Base-by-base conservation (phyloP, 768 basidiomycete species). In the Rhodotorula taiwanensis region DNA sequence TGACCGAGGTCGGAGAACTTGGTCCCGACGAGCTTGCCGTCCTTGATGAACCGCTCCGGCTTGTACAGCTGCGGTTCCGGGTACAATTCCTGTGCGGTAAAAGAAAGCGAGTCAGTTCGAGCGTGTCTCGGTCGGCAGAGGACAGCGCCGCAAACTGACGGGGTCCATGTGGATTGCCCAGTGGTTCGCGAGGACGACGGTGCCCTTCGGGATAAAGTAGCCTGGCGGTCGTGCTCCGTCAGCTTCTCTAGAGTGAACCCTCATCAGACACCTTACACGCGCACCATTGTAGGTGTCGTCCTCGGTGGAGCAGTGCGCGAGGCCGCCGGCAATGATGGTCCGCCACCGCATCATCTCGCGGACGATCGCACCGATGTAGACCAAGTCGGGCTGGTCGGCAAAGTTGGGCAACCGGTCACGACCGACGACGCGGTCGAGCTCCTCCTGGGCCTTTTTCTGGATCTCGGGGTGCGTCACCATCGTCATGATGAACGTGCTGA, bases 401-500 rank as follows among this genome's bases (percentile, higher is more conserved):
- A 72, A 70, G n/a, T 34, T 44, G 41, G 72, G 72, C 20, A 72
- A 36, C 5, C 72, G 60, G 18, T 59, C 67, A 3, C 56, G 31
- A 33, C 72, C 72, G 43, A 72, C 60, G 31, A 70, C 66, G 16
- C 62, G 64, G 50, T 73, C 72, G 53, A 73, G 62, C 50, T 70
- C 70, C 18, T 39, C 62, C 50, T 70, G 69, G 18, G 65, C 65
- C 21, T 54, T 60, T 9, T 33, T 47, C n/a, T 50, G 58, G 16
- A 69, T 55, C 3, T 64, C 49, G 4, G 62, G 67, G 36, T 55
- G 50, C 2, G 52, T 31, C 16, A 33, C 10, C 57, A 66, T 59
- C 5, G 64, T 42, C 31, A 66, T 50, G 33, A 66, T 43, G 58
- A 59, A 60, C 11, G 58, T 60, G 8, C 49, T 56, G 43, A 66